Evolutionary conservation across 208 protist species (phyloP).

Genomic region (Plasmodiophora brassicae): DNA sequence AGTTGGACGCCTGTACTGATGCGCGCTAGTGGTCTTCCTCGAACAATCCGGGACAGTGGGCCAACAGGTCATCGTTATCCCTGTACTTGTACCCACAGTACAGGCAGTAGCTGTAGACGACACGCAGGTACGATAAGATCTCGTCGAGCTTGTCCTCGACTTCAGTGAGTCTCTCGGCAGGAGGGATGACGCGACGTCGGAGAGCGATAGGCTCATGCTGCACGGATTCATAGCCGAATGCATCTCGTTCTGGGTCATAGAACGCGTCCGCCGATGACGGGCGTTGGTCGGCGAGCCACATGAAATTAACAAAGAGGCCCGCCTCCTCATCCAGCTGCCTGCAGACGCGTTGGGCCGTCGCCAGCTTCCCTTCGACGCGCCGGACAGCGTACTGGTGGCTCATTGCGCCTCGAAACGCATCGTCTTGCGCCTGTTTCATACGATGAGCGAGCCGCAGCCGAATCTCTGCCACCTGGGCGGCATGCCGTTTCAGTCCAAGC

Average conservation of each 20-base stretch:
- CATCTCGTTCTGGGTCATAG: neutral
- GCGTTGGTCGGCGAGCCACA: neutral
- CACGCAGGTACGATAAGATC: neutral
- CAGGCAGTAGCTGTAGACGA: neutral
- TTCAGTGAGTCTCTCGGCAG: too few relatives aligned
- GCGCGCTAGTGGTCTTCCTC: neutral
- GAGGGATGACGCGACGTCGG: too few relatives aligned
- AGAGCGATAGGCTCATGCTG: too few relatives aligned
- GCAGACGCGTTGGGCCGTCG: neutral
- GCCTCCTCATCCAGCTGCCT: neutral
- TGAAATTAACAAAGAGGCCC: conserved; percentile 2
- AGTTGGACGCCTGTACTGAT: neutral
- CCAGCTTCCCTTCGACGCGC: neutral
- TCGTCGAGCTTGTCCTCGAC: conserved; percentile 16
- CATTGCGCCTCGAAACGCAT: neutral
- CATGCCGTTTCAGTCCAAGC: neutral
- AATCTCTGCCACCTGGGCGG: neutral
- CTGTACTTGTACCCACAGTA: neutral
- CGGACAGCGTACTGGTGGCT: neutral
- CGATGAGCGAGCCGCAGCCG: neutral
- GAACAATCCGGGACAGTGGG: neutral
- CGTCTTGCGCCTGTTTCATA: neutral
- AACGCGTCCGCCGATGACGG: neutral
- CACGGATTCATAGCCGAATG: neutral
- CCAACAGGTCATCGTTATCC: neutral